phyloP scores from a whole-genome alignment of 1,284 basidiomycete species.

The Trichosporon coremiiforme region DNA sequence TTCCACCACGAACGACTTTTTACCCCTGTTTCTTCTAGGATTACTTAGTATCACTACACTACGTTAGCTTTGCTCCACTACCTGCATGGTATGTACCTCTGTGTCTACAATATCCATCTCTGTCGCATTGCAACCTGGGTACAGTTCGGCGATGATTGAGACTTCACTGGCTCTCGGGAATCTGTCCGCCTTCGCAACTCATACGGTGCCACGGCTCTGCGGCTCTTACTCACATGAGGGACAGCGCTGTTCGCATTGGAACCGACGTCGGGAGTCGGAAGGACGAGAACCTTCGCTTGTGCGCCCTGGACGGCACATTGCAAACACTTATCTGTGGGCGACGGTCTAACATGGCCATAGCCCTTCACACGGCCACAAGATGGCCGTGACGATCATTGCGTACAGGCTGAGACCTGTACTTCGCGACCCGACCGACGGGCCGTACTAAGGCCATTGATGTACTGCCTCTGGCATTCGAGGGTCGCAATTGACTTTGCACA shows the following conservation, averaged over 20 bases:
- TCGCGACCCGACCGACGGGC: neutral
- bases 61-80: neutral
- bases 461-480: neutral
- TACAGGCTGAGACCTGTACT: neutral
- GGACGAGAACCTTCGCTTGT: neutral
- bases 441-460: neutral
- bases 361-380: neutral
- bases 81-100: conserved; percentile 5
- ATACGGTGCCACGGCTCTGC: neutral
- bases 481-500: neutral
- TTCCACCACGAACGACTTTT: neutral
- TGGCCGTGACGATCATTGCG: neutral
- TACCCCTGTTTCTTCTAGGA: neutral
- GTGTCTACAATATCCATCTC: neutral
- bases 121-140: neutral
- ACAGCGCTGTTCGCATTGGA: neutral
- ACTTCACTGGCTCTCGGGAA: neutral
- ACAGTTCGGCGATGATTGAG: neutral
- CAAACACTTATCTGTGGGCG: too few species aligned
- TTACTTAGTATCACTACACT: neutral
- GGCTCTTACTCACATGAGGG: neutral
- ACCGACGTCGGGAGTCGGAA: neutral
- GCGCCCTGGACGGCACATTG: neutral
- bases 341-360: neutral
- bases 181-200: neutral